Base-by-base conservation (phyloP, 441 rosid species). In the Mallotus japonicus region DNA sequence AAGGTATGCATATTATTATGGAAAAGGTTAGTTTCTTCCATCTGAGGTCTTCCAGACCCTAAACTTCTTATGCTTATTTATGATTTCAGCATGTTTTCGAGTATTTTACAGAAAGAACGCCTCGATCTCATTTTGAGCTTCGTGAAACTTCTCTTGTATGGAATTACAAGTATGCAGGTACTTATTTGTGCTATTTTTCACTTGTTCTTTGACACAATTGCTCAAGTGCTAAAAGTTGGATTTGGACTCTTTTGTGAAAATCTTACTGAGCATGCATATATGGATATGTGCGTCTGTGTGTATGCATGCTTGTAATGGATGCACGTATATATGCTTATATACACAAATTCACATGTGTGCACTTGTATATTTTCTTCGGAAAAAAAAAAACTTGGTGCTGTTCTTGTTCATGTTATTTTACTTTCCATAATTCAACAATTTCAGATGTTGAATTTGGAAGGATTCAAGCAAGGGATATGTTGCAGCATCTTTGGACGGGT, bases 401-500 rank as follows among this genome's bases (percentile, higher is more conserved):
- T 15, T 40, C 67, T 59, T 6, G 19, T 62, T 74, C 34, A 37
- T 70, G 5, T 55, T 5, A 55, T 57, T 54, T 79, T 50, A n/a
- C 55, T 58, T 55, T 15, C 2, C 65, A 12, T 65, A 16, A 22
- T 56, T 49, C 24, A 64, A 19, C 22, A 65, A 44, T 67, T 75
- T 37, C 69, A 90, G 96, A 91, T 83, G 76, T 86, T 51, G 92
- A 87, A 72, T 91, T 91, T 79, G 96, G 96, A 79, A 87, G 92
- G 76, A 80, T 91, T 69, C 96, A 91, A 78, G 93, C 96, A 65
- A 87, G 90, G 83, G 96, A 91, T 70, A 79, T 91, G 88, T 73
- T 91, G 87, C 96, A 89, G 81, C 96, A 91, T 83, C 90, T 91
- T 20, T 91, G 96, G 92, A 89, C 93, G 50, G 96, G 93, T 55